Evolutionary conservation across 176 grass and related monocot genomes (phyloP).

Genomic region (Chloris gayana): DNA sequence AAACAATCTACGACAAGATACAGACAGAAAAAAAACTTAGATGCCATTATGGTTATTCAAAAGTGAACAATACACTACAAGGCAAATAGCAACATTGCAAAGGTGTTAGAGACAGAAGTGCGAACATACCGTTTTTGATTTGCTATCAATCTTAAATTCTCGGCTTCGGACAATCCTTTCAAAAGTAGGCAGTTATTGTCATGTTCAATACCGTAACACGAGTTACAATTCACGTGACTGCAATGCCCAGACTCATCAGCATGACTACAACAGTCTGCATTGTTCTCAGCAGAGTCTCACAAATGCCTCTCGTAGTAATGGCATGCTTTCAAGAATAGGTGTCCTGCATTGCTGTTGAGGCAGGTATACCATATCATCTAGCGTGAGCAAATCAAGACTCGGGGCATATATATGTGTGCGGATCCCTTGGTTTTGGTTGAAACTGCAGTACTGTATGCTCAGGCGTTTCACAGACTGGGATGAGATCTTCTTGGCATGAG

Average conservation of each 20-base stretch:
- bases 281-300: neutral
- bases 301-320: neutral
- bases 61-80: neutral
- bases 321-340: slow-evolving; percentile 3
- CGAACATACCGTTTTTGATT: neutral
- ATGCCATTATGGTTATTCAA: neutral
- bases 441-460: neutral
- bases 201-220: neutral
- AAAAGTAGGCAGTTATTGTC: neutral
- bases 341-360: neutral
- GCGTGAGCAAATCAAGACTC: neutral
- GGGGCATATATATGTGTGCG: neutral
- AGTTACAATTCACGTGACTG: too few relatives aligned
- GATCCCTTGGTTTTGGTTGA: neutral
- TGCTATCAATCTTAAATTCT: neutral
- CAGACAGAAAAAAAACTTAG: neutral
- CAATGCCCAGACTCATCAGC: neutral
- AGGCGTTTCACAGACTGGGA: neutral
- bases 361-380: neutral
- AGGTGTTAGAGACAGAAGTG: neutral
- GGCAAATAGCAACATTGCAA: neutral
- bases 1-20: slow-evolving; percentile 17
- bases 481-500: neutral
- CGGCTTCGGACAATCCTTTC: neutral
- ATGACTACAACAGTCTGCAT: neutral